Conservation (phyloP, 345 rosid genomes). For the Physaria fendleri region DNA sequence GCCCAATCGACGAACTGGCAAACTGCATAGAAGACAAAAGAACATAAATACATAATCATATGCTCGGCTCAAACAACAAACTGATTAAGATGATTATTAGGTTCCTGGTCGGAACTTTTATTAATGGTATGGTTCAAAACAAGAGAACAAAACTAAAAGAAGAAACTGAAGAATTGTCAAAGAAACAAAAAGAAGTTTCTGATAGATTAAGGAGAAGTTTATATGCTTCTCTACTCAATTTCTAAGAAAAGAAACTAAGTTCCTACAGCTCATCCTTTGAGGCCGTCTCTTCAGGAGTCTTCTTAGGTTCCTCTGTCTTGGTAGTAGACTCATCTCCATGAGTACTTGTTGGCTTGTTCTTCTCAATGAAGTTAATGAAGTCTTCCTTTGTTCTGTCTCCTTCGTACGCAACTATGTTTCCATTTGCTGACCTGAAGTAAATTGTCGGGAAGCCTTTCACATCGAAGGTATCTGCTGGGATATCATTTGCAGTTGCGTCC, state of each 20-base stretch:
- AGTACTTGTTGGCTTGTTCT: conserved; percentile 37
- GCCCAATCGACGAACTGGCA: too few relatives aligned
- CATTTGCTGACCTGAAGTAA: conserved; percentile 67
- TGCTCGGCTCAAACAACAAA: not conserved
- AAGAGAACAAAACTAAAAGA: not conserved
- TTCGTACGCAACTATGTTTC: conserved; percentile 53
- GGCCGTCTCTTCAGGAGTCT: conserved; percentile 16
- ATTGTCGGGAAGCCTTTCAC: conserved; percentile 84
- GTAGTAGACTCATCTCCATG: conserved; percentile 19
- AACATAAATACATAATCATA: too few relatives aligned
- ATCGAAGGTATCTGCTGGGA: conserved; percentile 53
- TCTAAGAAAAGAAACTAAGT: not conserved
- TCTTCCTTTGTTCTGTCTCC: conserved; percentile 81
- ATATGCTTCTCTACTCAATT: conserved; percentile 21
- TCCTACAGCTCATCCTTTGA: conserved; percentile 64
- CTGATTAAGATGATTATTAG: not conserved
- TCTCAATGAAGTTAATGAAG: conserved; percentile 72
- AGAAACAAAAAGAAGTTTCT: not conserved
- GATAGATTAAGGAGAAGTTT: not conserved
- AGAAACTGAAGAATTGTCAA: not conserved
- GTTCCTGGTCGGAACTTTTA: not conserved
- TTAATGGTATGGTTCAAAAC: not conserved
- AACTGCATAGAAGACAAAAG: too few relatives aligned
- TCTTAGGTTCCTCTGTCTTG: conserved; percentile 18
- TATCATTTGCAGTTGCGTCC: conserved; percentile 91